These are phyloP conservation scores for Kockovaella imperatae DNA, from an alignment of 768 basidiomycete genomes.

Conservation along the genomic window DNA sequence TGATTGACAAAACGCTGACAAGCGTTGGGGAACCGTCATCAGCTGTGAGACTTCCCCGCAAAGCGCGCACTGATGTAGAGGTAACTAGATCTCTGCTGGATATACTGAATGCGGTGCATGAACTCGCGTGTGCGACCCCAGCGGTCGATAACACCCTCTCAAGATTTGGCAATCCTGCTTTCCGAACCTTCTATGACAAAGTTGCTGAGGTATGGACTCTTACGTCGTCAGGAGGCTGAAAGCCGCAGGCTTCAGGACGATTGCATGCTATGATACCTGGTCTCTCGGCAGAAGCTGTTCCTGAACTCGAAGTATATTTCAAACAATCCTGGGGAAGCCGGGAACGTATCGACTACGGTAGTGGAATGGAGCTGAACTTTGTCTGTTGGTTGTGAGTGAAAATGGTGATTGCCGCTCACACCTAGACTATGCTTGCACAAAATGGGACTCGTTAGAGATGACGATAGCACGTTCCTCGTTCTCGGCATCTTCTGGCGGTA, in stretches of 20 bases:
- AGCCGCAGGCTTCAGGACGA: slow-evolving; percentile 51
- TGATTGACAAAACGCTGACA: slow-evolving; percentile 67
- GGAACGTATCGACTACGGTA: slow-evolving; percentile 94
- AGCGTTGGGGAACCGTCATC: slow-evolving; percentile 56
- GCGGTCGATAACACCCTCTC: slow-evolving; percentile 83
- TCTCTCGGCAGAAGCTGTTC: slow-evolving; percentile 54
- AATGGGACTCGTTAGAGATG: slow-evolving; percentile 56
- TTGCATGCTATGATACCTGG: slow-evolving; percentile 58
- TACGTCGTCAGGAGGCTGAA: not conserved
- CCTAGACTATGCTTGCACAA: slow-evolving; percentile 70
- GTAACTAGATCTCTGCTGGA: slow-evolving; percentile 55
- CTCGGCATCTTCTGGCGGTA: slow-evolving; percentile 83
- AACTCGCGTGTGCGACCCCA: slow-evolving; percentile 62
- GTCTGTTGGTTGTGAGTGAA: slow-evolving; percentile 81
- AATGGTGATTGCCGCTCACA: not conserved
- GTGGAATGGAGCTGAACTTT: slow-evolving; percentile 98
- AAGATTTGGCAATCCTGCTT: slow-evolving; percentile 95
- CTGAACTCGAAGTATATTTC: slow-evolving; percentile 74
- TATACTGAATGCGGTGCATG: slow-evolving; percentile 61
- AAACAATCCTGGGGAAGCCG: slow-evolving; percentile 84
- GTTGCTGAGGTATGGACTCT: slow-evolving; percentile 54
- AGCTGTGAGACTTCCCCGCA: slow-evolving; percentile 51
- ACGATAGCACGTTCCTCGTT: slow-evolving; percentile 69
- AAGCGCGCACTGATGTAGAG: slow-evolving; percentile 16
- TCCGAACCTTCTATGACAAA: slow-evolving; percentile 81